Conservation (phyloP, 352 stramenopile genomes). For the Phytophthora boehmeriae region DNA sequence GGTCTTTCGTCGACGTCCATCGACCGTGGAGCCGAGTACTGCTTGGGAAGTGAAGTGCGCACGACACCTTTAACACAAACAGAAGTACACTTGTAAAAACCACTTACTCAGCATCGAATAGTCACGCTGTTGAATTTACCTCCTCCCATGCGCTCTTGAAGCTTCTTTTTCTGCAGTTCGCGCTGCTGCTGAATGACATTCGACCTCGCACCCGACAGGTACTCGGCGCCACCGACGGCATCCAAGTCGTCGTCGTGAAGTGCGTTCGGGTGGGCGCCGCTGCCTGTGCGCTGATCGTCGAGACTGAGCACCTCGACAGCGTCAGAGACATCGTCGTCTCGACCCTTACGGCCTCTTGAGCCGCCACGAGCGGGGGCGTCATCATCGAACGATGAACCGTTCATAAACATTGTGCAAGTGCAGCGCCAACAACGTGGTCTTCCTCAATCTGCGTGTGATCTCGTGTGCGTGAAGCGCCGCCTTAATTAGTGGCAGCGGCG, state of each 20-base stretch:
- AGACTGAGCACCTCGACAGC: constrained; percentile 68
- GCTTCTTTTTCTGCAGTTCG: constrained; percentile 88
- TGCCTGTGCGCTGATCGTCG: constrained; percentile 49
- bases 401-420: constrained; percentile 85
- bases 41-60: constrained; percentile 70
- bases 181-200: constrained; percentile 87
- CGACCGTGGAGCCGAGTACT: constrained; percentile 77
- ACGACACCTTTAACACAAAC: constrained; percentile 60
- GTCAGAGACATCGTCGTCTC: constrained; percentile 57
- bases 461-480: constrained; percentile 26
- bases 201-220: constrained; percentile 66
- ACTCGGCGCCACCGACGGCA: constrained; percentile 50
- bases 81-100: constrained; percentile 5
- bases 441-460: constrained; percentile 2
- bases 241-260: constrained; percentile 85
- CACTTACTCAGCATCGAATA: not conserved
- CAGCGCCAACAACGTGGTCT: not conserved
- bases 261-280: constrained; percentile 60
- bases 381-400: constrained; percentile 77
- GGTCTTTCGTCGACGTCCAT: constrained; percentile 82
- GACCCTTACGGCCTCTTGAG: constrained; percentile 18
- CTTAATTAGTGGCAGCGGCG: constrained; percentile 22
- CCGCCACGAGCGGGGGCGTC: constrained; percentile 33
- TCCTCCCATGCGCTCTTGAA: constrained; percentile 82
- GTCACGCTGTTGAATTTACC: too few species aligned